Conservation (phyloP, 1,284 basidiomycete species). For the Cryptococcus floricola region DNA sequence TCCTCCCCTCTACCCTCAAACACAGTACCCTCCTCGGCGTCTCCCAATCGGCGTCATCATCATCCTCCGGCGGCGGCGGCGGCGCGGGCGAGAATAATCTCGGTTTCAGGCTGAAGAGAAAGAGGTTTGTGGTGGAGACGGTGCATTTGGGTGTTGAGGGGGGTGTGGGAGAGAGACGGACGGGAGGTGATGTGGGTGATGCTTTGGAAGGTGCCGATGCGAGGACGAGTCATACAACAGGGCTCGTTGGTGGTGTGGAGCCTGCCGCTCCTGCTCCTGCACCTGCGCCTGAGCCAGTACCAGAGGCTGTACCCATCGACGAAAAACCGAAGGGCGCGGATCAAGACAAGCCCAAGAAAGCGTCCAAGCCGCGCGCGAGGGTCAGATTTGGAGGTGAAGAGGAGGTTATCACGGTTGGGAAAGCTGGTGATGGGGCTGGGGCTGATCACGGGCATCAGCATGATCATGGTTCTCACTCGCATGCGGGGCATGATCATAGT, state of each 20-base stretch:
- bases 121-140: constrained; percentile 83
- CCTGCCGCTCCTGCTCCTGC: not conserved
- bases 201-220: constrained; percentile 10
- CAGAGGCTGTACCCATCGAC: not conserved
- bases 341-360: constrained; percentile 19
- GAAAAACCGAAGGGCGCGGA: constrained; percentile 13
- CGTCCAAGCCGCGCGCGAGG: constrained; percentile 28
- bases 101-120: constrained; percentile 87
- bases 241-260: not conserved
- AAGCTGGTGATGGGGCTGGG: not conserved
- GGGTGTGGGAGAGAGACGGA: constrained; percentile 78
- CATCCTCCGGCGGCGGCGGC: constrained; percentile 48
- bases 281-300: not conserved
- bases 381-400: constrained; percentile 43
- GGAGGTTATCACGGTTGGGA: constrained; percentile 11
- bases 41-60: constrained; percentile 24
- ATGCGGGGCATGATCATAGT: constrained; percentile 14
- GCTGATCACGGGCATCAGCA: constrained; percentile 13
- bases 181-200: constrained; percentile 31
- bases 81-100: constrained; percentile 84
- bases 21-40: constrained; percentile 44
- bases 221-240: constrained; percentile 2
- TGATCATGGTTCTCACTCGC: constrained; percentile 16
- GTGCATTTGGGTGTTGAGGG: constrained; percentile 90
- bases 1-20: constrained; percentile 71